Evolutionary conservation across 2,329 filamentous ascomycete genomes (phyloP).

Genomic region (Cercospora berteroae): DNA sequence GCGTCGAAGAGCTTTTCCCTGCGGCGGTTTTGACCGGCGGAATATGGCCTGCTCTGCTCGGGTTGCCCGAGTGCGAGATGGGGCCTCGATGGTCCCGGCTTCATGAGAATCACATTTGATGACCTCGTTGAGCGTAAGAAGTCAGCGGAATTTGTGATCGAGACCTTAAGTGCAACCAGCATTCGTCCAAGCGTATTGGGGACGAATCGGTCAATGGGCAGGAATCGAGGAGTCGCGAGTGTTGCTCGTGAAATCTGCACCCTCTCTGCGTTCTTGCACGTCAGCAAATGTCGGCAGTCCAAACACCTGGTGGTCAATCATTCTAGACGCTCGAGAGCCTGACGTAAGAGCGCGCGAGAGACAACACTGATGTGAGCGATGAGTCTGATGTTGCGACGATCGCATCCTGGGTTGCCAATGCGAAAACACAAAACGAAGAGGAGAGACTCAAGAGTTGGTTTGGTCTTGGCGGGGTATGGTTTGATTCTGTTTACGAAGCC

Average conservation of each 20-base stretch:
- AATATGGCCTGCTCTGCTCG: not conserved
- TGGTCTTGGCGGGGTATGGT: not conserved
- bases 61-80: not conserved
- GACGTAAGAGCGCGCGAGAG: not conserved
- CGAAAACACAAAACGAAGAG: not conserved
- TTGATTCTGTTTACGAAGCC: not conserved
- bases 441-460: not conserved
- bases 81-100: not conserved
- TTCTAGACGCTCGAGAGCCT: not conserved
- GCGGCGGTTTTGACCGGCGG: not conserved
- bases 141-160: not conserved
- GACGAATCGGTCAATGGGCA: not conserved
- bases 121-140: not conserved
- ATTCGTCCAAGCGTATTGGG: not conserved
- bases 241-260: not conserved
- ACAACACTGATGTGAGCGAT: not conserved
- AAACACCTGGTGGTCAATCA: not conserved
- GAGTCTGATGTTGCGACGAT: not conserved
- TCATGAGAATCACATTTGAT: not conserved
- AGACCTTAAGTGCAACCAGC: not conserved
- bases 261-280: not conserved
- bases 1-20: not conserved
- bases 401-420: not conserved
- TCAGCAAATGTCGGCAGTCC: not conserved
- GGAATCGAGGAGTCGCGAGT: not conserved